Conservation (phyloP, 352 stramenopile genomes). For the Phytopythium sindhum region DNA sequence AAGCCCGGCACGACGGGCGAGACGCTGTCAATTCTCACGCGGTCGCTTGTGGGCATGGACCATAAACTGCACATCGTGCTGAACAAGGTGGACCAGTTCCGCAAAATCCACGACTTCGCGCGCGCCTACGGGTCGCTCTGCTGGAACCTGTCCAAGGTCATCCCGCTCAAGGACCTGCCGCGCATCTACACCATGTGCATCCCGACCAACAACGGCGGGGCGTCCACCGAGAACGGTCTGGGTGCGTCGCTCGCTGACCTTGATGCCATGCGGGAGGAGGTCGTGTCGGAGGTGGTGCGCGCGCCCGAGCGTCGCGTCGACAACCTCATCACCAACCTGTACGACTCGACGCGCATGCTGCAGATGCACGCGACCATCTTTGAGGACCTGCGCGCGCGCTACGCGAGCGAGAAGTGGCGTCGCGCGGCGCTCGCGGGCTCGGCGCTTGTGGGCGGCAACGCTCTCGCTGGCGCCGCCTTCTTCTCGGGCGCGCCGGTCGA, state of each 20-base stretch:
- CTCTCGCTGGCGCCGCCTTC: slow-evolving; percentile 68
- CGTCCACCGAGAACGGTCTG: slow-evolving; percentile 45
- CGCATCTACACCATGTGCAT: slow-evolving; percentile 99
- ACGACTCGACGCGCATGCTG: slow-evolving; percentile 89
- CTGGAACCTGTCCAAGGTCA: slow-evolving; percentile 99
- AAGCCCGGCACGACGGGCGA: slow-evolving; percentile 99
- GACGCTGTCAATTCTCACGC: slow-evolving; percentile 97
- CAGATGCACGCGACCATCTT: slow-evolving; percentile 94
- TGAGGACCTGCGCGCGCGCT: slow-evolving; percentile 76
- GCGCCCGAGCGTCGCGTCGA: slow-evolving; percentile 97
- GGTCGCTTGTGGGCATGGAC: slow-evolving; percentile 97
- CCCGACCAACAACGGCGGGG: slow-evolving; percentile 64
- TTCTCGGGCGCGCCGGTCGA: slow-evolving; percentile 78
- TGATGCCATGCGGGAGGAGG: slow-evolving; percentile 94
- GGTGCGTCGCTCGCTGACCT: slow-evolving; percentile 92
- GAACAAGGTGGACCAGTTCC: slow-evolving; percentile 99
- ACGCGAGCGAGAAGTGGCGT: slow-evolving; percentile 78
- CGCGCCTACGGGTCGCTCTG: slow-evolving; percentile 98
- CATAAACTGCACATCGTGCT: slow-evolving; percentile 99
- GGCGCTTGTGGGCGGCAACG: slow-evolving; percentile 68
- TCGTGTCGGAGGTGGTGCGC: slow-evolving; percentile 97
- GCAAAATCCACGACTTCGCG: slow-evolving; percentile 99
- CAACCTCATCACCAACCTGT: slow-evolving; percentile 99
- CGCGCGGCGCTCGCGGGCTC: slow-evolving; percentile 61
- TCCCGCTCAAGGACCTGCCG: slow-evolving; percentile 98